These are phyloP conservation scores for Monosporozyma aquatica DNA, from an alignment of 805 yeast genomes.

Conservation along the genomic window DNA sequence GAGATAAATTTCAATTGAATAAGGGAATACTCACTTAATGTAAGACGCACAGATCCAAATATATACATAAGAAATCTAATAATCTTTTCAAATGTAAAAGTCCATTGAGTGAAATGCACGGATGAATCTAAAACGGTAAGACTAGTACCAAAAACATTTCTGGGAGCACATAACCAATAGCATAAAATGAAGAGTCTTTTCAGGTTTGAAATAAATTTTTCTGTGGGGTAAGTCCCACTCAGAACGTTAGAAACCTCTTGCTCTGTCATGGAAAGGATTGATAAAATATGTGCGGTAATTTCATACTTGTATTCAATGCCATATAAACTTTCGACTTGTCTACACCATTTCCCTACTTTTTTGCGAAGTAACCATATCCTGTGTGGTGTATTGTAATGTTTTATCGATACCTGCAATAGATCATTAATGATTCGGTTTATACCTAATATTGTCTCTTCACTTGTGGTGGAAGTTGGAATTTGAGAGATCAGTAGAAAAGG, in stretches of 20 bases:
- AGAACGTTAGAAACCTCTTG: constrained; percentile 12
- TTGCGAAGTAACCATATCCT: constrained; percentile 23
- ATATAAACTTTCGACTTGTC: constrained; percentile 8
- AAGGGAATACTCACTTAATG: constrained; percentile 4
- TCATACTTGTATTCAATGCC: constrained; percentile 9
- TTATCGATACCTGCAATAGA: constrained; percentile 11
- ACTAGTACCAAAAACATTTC: constrained; percentile 11
- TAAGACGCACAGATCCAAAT: constrained; percentile 13
- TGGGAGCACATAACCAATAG: constrained; percentile 18
- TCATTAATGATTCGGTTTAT: constrained; percentile 13
- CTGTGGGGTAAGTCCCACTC: constrained; percentile 8
- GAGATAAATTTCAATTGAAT: constrained; percentile 15
- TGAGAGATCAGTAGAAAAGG: constrained; percentile 13
- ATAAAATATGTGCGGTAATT: constrained; percentile 8
- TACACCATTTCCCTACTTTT: constrained; percentile 23
- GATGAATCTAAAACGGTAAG: constrained; percentile 14
- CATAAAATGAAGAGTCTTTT: constrained; percentile 16
- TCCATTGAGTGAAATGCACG: constrained; percentile 17
- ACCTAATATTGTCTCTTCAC: constrained; percentile 7
- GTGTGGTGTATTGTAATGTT: constrained; percentile 11
- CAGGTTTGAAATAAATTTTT: constrained; percentile 6
- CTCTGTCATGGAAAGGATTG: constrained; percentile 12
- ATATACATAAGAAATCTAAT: constrained; percentile 21
- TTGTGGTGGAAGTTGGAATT: neutral
- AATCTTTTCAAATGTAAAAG: constrained; percentile 19